These are phyloP conservation scores for Scutellaria minor DNA, from an alignment of 257 asterid species.

Conservation along the genomic window DNA sequence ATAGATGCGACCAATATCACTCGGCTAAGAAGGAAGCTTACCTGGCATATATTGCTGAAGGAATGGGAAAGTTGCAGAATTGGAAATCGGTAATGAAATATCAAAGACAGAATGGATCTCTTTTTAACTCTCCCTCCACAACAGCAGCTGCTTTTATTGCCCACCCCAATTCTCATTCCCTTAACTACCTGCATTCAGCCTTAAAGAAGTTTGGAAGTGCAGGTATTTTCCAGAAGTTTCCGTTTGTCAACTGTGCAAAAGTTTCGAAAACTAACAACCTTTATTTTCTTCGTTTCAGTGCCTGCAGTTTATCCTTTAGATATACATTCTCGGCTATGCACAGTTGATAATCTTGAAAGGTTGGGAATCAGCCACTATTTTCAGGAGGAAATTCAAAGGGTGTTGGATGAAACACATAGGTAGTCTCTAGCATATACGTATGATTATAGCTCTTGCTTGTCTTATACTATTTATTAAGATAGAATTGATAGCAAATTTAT, in stretches of 20 bases:
- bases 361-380: conserved; percentile 77
- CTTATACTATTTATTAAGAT: not conserved
- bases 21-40: conserved; percentile 54
- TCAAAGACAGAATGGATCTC: conserved; percentile 82
- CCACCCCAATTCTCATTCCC: conserved; percentile 59
- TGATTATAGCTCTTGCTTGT: conserved; percentile 10
- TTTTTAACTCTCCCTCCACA: conserved; percentile 87
- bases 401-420: conserved; percentile 79
- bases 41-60: conserved; percentile 78
- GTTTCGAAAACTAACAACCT: conserved; percentile 13
- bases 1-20: conserved; percentile 50
- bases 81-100: conserved; percentile 69
- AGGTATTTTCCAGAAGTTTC: conserved; percentile 45
- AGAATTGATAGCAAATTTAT: conserved; percentile 1
- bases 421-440: conserved; percentile 31
- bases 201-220: conserved; percentile 66
- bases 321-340: conserved; percentile 55
- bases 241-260: not conserved
- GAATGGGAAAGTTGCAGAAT: conserved; percentile 58
- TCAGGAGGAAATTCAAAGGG: conserved; percentile 55
- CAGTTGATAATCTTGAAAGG: conserved; percentile 67
- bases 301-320: conserved; percentile 73
- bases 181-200: conserved; percentile 59
- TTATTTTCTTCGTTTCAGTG: conserved; percentile 49
- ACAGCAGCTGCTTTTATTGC: conserved; percentile 79